Conservation (phyloP, 2,329 filamentous ascomycete species). For the Beauveria sp. region DNA sequence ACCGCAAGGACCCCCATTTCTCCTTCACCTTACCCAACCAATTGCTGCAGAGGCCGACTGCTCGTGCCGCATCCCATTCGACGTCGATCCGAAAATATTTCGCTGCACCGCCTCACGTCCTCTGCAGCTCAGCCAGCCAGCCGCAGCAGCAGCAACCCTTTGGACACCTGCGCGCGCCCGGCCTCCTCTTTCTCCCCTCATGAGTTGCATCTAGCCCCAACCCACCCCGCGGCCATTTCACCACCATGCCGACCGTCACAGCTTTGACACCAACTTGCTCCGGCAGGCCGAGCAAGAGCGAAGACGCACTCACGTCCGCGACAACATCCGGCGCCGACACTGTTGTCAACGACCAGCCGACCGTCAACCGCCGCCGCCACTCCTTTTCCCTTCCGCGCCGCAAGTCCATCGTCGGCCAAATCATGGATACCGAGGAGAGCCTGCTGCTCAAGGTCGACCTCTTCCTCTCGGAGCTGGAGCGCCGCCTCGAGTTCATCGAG, state of each 20-base stretch:
- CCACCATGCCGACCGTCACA: slow-evolving; percentile 30
- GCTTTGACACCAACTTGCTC: slow-evolving; percentile 30
- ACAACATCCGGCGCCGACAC: slow-evolving; percentile 34
- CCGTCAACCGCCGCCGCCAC: slow-evolving; percentile 33
- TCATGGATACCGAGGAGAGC: slow-evolving; percentile 56
- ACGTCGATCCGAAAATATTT: slow-evolving; percentile 11
- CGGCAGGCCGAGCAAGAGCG: slow-evolving; percentile 23
- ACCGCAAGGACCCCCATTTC: slow-evolving; percentile 3
- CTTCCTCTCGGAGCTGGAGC: slow-evolving; percentile 79
- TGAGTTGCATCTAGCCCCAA: not conserved
- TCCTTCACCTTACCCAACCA: slow-evolving; percentile 8
- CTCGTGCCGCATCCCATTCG: slow-evolving; percentile 3
- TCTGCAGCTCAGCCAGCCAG: not conserved
- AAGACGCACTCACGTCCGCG: slow-evolving; percentile 28
- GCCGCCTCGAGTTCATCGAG: slow-evolving; percentile 81
- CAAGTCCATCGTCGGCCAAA: slow-evolving; percentile 50
- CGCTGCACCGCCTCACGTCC: not conserved
- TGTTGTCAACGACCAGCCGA: slow-evolving; percentile 24
- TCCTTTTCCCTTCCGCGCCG: slow-evolving; percentile 51
- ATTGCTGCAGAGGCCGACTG: slow-evolving; percentile 1
- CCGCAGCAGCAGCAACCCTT: not conserved
- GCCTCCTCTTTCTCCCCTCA: not conserved
- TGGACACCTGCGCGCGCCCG: not conserved
- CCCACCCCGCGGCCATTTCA: not conserved
- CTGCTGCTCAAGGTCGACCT: slow-evolving; percentile 62